Evolutionary conservation across 176 grass and related monocot species (phyloP), one percentile per base, ranked within the genome.

Genomic region (Carex pumila): DNA sequence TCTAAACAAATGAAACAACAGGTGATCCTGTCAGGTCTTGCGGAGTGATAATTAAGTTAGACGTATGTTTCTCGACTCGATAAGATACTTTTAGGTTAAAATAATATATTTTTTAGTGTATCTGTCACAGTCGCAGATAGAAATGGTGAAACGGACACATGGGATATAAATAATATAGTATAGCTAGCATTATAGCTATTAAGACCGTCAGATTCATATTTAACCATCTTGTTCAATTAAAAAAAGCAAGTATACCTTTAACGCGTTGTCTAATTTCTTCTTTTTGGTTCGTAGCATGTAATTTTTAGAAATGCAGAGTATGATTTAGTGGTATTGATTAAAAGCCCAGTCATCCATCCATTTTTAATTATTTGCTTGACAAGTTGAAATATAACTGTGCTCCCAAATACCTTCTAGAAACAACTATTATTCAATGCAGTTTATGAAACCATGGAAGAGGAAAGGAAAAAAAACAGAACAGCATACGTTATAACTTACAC

Each of bases 21-120:
- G 32, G 32, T 18, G 52, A 80, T 58, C 77, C 22, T 79, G 76
- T 79, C 76, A 80, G 77, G 54, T 32, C 21, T 7, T 37, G 34
- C 63, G 34, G 31, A 59, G 57, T 63, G 78, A 63, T 61, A 63
- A 72, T 49, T 72, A 39, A 34, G 77, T 61, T 80, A 81, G 57
- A 81, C 56, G 12, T 25, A 63, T 81, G 79, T 81, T 81, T 41
- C 55, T 72, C 17, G 22, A 72, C 69, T 19, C 5, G 36, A 47
- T 47, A 72, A 19, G 69, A 47, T 72, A 47, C 39, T 47, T 72
- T 45, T 18, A 71, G 19, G 6, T 72, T 70, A n/a, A 70, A 67
- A 70, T 15, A 71, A 71, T 47, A 19, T 41, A 5, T 19, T 22
- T 71, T 71, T 41, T 47, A 71, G 39, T 47, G 1, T 7, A 72